A percentile compares a stretch with the other conserved stretches of the same genome.
These are phyloP conservation scores for Kodamaea leandrae DNA, from an alignment of 805 yeast genomes.

Conservation along the genomic window DNA sequence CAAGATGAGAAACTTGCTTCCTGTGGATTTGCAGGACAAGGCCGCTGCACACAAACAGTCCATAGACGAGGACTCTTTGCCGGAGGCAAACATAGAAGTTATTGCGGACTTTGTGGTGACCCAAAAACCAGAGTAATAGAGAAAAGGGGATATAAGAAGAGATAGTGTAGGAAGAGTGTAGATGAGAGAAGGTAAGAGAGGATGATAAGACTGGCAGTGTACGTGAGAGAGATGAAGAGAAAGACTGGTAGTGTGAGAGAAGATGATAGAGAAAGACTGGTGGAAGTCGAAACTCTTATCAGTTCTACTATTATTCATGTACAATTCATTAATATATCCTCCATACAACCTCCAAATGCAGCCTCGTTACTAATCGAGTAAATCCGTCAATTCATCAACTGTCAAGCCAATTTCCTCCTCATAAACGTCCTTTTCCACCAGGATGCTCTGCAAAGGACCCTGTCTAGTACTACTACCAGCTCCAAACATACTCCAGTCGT, in stretches of 20 bases:
- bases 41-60: constrained; percentile 22
- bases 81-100: constrained; percentile 38
- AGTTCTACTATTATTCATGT: too few species aligned
- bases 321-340: too few species aligned
- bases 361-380: constrained; percentile 29
- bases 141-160: background rate
- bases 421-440: constrained; percentile 12
- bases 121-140: background rate
- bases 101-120: constrained; percentile 30
- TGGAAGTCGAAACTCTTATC: too few species aligned
- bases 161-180: too few species aligned
- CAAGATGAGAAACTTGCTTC: constrained; percentile 55
- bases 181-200: too few species aligned
- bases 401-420: constrained; percentile 29
- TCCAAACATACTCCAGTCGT: constrained; percentile 21
- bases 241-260: too few species aligned
- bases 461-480: constrained; percentile 15
- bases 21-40: constrained; percentile 32
- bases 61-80: constrained; percentile 25
- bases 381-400: constrained; percentile 31
- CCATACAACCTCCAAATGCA: too few species aligned
- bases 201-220: too few species aligned
- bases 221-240: too few species aligned
- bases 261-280: too few species aligned
- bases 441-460: constrained; percentile 10